Percentiles rank a stretch among this genome's conserved stretches.
Evolutionary conservation across 129 eudicot genomes (phyloP).

Genomic region (Flaveria trinervia): DNA sequence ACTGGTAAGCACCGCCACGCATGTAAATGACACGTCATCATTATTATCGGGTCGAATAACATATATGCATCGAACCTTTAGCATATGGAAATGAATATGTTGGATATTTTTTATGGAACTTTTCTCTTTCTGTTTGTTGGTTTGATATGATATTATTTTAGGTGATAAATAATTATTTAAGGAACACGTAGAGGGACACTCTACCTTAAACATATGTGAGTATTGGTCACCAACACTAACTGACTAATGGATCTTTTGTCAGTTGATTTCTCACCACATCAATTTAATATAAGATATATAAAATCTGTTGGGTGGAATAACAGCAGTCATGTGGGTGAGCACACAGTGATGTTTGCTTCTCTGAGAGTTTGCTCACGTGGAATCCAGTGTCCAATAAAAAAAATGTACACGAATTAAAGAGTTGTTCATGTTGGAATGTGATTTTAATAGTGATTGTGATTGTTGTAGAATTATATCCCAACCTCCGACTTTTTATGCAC

Average conservation of each 20-base stretch:
- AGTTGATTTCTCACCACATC: background rate
- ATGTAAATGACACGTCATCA: too few species aligned
- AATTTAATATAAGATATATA: background rate
- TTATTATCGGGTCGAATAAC: too few species aligned
- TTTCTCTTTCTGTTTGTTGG: background rate
- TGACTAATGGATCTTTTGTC: background rate
- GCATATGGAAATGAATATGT: too few species aligned
- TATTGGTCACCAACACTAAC: background rate
- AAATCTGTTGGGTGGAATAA: background rate
- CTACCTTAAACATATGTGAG: background rate
- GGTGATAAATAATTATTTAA: background rate
- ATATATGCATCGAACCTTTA: too few species aligned
- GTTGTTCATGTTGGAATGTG: background rate
- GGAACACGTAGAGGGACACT: constrained; percentile 8
- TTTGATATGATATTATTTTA: background rate
- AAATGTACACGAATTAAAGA: background rate
- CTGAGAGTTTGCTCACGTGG: constrained; percentile 4
- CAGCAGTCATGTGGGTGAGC: constrained; percentile 10
- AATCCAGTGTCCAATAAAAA: background rate
- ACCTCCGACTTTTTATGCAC: too few species aligned
- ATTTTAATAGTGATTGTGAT: background rate
- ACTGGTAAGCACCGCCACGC: too few species aligned
- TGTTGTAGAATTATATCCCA: too few species aligned
- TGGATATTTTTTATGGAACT: background rate
- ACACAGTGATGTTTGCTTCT: constrained; percentile 1